phyloP scores from a whole-genome alignment of 768 basidiomycete genomes.

The Amanita polypyramis region DNA sequence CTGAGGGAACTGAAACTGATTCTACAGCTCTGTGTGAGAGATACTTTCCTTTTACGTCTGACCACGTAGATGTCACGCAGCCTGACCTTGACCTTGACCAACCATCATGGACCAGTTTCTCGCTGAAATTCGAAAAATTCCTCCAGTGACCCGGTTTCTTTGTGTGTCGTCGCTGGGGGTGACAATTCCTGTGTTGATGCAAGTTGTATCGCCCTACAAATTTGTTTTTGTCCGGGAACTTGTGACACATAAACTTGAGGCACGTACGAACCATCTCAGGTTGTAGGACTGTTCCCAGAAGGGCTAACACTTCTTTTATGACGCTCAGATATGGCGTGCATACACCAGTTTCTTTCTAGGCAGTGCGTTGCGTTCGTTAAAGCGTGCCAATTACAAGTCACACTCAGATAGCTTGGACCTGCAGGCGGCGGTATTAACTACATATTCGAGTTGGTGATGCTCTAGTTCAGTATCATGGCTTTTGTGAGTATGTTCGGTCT shows the following conservation, averaged over 20 bases:
- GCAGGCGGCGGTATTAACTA: slow-evolving; percentile 40
- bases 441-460: slow-evolving; percentile 60
- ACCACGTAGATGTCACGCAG: neutral
- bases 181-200: slow-evolving; percentile 45
- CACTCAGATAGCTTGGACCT: neutral
- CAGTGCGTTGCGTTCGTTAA: slow-evolving; percentile 24
- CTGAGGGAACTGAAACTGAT: too few relatives aligned
- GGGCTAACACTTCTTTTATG: neutral
- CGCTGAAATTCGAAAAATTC: slow-evolving; percentile 69
- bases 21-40: too few relatives aligned
- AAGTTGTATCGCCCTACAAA: slow-evolving; percentile 40
- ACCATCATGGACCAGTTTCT: slow-evolving; percentile 34
- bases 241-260: slow-evolving; percentile 43
- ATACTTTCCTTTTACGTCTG: neutral
- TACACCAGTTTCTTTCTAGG: slow-evolving; percentile 70
- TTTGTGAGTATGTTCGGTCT: neutral
- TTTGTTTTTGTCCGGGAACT: slow-evolving; percentile 41
- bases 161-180: slow-evolving; percentile 50
- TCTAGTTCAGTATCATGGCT: slow-evolving; percentile 40
- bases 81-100: neutral
- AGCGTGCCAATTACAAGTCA: neutral
- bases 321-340: slow-evolving; percentile 55
- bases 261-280: slow-evolving; percentile 18
- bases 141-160: slow-evolving; percentile 71
- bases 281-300: neutral